Percentiles rank a stretch among this genome's conserved stretches.
These are phyloP conservation scores for Paramecium biaurelia DNA, from an alignment of 73 alveolate genomes.

Conservation along the genomic window DNA sequence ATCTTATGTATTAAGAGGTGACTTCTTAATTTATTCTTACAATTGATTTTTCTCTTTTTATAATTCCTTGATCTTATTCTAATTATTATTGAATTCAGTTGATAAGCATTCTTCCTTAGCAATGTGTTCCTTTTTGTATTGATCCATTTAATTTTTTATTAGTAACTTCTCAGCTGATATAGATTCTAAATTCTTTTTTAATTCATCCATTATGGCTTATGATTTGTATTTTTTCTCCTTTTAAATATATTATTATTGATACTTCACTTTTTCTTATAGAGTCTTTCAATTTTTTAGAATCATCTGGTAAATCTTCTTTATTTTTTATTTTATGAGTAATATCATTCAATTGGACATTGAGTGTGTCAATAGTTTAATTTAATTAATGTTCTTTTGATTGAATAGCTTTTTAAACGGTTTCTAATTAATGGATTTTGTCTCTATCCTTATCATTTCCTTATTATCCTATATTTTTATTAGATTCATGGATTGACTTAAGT, in stretches of 20 bases:
- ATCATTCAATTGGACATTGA: not conserved
- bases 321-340: not conserved
- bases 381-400: not conserved
- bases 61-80: not conserved
- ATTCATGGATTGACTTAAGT: not conserved
- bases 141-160: not conserved
- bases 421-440: slow-evolving; percentile 1
- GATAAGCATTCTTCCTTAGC: not conserved
- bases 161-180: not conserved
- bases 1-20: not conserved
- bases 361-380: not conserved
- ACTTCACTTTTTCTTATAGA: slow-evolving; percentile 12
- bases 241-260: not conserved
- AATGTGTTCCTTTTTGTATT: not conserved
- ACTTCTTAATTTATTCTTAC: not conserved
- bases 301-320: not conserved
- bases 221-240: slow-evolving; percentile 19
- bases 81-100: not conserved
- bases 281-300: not conserved
- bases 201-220: not conserved
- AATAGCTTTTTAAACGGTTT: not conserved
- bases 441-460: not conserved
- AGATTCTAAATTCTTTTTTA: not conserved
- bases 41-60: not conserved
- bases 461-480: not conserved